phyloP scores from a whole-genome alignment of 164 flowering plant genomes.

The Dillenia turbinata region DNA sequence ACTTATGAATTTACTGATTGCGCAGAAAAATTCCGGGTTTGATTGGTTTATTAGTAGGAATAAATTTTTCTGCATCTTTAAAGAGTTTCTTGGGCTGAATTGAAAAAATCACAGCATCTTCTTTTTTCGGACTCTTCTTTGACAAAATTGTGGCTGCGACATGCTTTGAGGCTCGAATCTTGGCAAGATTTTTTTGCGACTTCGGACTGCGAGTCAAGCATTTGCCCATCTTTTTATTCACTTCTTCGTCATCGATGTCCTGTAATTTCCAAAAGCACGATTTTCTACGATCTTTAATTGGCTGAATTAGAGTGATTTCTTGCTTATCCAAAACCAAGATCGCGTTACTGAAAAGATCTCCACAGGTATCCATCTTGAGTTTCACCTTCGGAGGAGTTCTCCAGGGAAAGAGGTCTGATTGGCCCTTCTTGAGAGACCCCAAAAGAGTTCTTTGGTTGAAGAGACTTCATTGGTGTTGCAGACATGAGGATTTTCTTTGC shows the following conservation, averaged over 20 bases:
- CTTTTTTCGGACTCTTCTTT: constrained; percentile 45
- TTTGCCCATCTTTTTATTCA: constrained; percentile 42
- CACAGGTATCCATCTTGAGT: constrained; percentile 34
- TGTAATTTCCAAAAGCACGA: constrained; percentile 61
- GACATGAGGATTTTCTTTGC: constrained; percentile 25
- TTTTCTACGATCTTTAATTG: constrained; percentile 42
- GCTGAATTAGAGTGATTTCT: constrained; percentile 39
- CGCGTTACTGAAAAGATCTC: constrained; percentile 35
- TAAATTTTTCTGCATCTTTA: constrained; percentile 47
- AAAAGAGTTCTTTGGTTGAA: constrained; percentile 11
- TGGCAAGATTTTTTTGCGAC: constrained; percentile 26
- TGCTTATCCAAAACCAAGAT: constrained; percentile 24
- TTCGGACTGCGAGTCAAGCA: constrained; percentile 53
- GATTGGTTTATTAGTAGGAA: constrained; percentile 33
- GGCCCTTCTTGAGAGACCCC: constrained; percentile 24
- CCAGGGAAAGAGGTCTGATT: constrained; percentile 11
- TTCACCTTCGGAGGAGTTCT: constrained; percentile 1
- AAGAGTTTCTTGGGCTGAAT: constrained; percentile 75
- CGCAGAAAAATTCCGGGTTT: constrained; percentile 53
- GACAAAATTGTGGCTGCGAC: constrained; percentile 48
- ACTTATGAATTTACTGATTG: too few relatives aligned
- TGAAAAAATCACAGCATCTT: constrained; percentile 29
- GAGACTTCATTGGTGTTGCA: constrained; percentile 26
- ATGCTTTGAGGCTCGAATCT: constrained; percentile 27
- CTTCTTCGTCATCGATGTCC: constrained; percentile 54